A percentile compares a stretch with the other conserved stretches of the same genome.
Evolutionary conservation across 2,329 filamentous ascomycete species (phyloP).

Genomic region (Zasmidium citrigriseum): DNA sequence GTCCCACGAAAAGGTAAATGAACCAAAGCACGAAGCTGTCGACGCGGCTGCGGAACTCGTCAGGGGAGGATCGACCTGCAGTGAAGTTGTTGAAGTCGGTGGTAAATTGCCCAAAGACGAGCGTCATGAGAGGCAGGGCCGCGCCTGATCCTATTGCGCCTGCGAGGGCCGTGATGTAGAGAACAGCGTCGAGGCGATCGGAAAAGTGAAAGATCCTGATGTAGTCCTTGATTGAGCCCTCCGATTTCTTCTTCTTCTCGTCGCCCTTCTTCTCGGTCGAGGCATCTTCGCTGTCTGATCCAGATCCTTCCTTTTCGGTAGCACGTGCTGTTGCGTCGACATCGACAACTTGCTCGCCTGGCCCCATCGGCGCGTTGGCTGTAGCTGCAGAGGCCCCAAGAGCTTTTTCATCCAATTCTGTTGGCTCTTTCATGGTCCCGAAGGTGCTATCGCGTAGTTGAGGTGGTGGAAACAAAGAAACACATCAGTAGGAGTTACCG

Average conservation of each 20-base stretch:
- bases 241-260: conserved; percentile 6
- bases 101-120: conserved; percentile 56
- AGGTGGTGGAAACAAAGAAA: too few relatives aligned
- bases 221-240: conserved; percentile 25
- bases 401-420: conserved; percentile 1
- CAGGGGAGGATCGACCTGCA: conserved; percentile 12
- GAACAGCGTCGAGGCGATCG: conserved; percentile 27
- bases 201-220: conserved; percentile 35
- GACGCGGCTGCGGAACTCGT: conserved; percentile 24
- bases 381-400: not conserved
- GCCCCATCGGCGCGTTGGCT: not conserved
- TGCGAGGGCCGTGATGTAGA: conserved; percentile 31
- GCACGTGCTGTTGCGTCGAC: not conserved
- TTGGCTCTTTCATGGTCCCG: not conserved
- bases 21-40: conserved; percentile 61
- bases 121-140: conserved; percentile 49
- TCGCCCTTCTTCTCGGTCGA: not conserved
- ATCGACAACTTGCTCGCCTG: not conserved
- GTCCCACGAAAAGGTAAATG: conserved; percentile 68
- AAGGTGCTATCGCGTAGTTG: not conserved
- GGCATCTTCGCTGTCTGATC: conserved; percentile 2
- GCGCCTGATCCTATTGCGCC: conserved; percentile 47
- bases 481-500: too few relatives aligned
- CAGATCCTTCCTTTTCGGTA: not conserved
- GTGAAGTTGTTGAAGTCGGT: conserved; percentile 48